These are phyloP conservation scores for Arthrobotrys conoides DNA, from an alignment of 2,329 filamentous ascomycete genomes.

Conservation along the genomic window DNA sequence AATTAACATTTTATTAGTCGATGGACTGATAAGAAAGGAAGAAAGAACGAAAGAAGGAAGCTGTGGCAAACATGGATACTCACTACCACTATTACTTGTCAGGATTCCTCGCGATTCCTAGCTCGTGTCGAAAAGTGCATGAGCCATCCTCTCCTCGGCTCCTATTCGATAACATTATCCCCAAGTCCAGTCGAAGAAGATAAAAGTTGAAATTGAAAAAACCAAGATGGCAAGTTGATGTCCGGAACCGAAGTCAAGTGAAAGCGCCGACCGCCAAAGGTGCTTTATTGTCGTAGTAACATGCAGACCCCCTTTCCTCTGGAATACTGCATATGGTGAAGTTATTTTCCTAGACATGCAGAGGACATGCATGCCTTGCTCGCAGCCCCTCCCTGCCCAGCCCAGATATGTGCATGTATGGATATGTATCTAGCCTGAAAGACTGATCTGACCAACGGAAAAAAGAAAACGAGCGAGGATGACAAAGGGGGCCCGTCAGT, in stretches of 20 bases:
- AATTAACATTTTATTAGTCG: background rate
- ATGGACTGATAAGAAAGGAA: background rate
- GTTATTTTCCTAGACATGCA: constrained; percentile 51
- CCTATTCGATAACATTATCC: background rate
- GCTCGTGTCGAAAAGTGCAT: constrained; percentile 23
- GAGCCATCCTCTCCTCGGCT: constrained; percentile 4
- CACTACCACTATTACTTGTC: background rate
- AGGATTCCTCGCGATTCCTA: constrained; percentile 18
- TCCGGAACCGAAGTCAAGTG: background rate
- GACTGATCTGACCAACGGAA: constrained; percentile 22
- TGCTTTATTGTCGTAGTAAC: constrained; percentile 13
- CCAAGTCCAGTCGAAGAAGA: background rate
- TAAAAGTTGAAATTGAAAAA: background rate
- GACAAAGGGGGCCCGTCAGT: constrained; percentile 50
- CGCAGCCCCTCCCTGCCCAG: constrained; percentile 44
- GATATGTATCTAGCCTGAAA: constrained; percentile 54
- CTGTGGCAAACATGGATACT: constrained; percentile 38
- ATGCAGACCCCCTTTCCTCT: constrained; percentile 19
- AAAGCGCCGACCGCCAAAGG: constrained; percentile 19
- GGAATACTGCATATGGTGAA: constrained; percentile 22
- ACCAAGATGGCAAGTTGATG: constrained; percentile 8
- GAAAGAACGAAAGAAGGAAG: background rate
- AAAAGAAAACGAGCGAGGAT: constrained; percentile 48
- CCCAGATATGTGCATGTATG: background rate
- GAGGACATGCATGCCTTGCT: constrained; percentile 40